Evolutionary conservation across 176 grass and related monocot genomes (phyloP), one percentile per base, ranked within the genome.

Genomic region (Aegilops speltoides): DNA sequence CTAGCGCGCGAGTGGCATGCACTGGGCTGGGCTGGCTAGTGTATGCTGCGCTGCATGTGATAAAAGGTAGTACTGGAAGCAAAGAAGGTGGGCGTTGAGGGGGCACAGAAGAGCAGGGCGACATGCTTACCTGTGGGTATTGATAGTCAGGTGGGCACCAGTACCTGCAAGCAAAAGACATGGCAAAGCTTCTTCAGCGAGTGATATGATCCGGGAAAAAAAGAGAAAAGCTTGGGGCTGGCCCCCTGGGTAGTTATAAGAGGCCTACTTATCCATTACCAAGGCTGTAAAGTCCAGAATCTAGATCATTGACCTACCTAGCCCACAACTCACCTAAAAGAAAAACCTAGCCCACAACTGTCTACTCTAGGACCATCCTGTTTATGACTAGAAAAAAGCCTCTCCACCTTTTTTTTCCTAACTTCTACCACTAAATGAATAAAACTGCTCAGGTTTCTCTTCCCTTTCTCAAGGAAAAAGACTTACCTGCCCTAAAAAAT

Each of bases 151-250:
- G 69, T 63, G 97, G 92, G 87, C 94, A 93, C 84, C 91, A 77
- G 81, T 94, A 96, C 92, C 97, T 99, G 94, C 90, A 96, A 88
- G 94, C 90, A 96, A 88, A 87, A 82, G 88, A 83, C 17, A 79
- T 81, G 4, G 33, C 59, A 81, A 20, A 88, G 82, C 82, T 85
- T 80, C 85, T 84, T 91, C 63, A 91, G 82, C 62, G 61, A 80
- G 28, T 68, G 77, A 79, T 80, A 67, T 67, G 46, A 52, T 76
- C 80, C 33, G 31, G 31, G 50, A 2, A 17, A 54, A 54, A 54
- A 54, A 54, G 50, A 19, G 14, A 91, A 73, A 24, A 62, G 60
- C 20, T 81, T 25, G 71, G 36, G 73, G 17, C 73, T 22, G 73
- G 22, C 13, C 19, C 57, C 16, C 56, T 63, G 19, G 66, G 16